Base-by-base conservation (phyloP, 164 flowering plant genomes). In the Warburgia ugandensis region DNA sequence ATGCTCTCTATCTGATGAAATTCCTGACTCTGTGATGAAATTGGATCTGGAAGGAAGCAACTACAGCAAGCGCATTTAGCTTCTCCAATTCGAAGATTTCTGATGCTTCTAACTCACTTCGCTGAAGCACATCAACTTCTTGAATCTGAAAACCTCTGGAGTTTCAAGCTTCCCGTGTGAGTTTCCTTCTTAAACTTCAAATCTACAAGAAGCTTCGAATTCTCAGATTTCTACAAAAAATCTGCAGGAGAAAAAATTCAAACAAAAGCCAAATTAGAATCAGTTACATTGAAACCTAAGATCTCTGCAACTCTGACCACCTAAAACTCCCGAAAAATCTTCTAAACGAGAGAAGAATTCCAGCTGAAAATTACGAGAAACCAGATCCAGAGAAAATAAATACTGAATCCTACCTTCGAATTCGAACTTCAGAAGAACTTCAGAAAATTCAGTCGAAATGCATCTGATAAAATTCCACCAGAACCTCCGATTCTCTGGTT, bases 1-100 rank as follows among this genome's bases (percentile, higher is more conserved):
- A 6, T 19, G 19, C 27, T 48, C 26, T 42, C 10, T 26, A 20
- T 42, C 25, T n/a, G n/a, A n/a, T n/a, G n/a, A n/a, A 28, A 28
- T 14, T 29, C 5, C 51, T 5, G 6, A 8, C 12, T 17, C 17
- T 29, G 11, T 28, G 2, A 22, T 14, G 22, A 3, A 14, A n/a
- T 25, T 19, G 60, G 72, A 70, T 70, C 76, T 59, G 69, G 69
- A 16, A 11, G 32, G 9, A 2, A 29, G 30, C 19, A 48, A 14
- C 11, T 29, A 6, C 49, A n/a, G n/a, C n/a, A n/a, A n/a, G n/a
- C n/a, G n/a, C n/a, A n/a, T n/a, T n/a, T n/a, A n/a, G n/a, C n/a
- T n/a, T n/a, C n/a, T n/a, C n/a, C n/a, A n/a, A n/a, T n/a, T n/a
- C n/a, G n/a, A n/a, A n/a, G n/a, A n/a, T n/a, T n/a, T n/a, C n/a